These are phyloP conservation scores for Calvatia gigantea DNA, from an alignment of 768 basidiomycete species.

Conservation along the genomic window DNA sequence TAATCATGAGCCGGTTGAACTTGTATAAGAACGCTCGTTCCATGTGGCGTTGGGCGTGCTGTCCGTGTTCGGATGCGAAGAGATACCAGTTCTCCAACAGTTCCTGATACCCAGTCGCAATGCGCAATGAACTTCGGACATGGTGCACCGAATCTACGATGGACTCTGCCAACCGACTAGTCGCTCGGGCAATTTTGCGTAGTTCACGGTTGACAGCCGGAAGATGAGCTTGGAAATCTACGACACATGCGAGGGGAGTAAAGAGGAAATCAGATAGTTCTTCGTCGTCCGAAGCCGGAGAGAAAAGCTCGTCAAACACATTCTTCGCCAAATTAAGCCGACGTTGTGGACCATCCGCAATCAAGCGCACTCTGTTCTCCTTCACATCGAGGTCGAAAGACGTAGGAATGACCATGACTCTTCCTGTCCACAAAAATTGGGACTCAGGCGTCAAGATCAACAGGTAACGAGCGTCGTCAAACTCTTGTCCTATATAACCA, in stretches of 20 bases:
- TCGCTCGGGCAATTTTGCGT: slow-evolving; percentile 85
- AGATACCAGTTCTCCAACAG: slow-evolving; percentile 90
- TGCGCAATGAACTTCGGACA: slow-evolving; percentile 65
- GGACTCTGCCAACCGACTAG: slow-evolving; percentile 86
- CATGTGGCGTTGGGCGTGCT: slow-evolving; percentile 86
- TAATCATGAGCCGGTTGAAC: slow-evolving; percentile 82
- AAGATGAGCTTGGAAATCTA: slow-evolving; percentile 87
- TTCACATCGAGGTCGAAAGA: slow-evolving; percentile 80
- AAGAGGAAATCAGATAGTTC: slow-evolving; percentile 18
- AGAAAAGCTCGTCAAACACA: slow-evolving; percentile 64
- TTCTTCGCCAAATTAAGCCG: slow-evolving; percentile 76
- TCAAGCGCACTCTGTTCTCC: slow-evolving; percentile 86
- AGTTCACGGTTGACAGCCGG: slow-evolving; percentile 87
- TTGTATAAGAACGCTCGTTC: slow-evolving; percentile 65
- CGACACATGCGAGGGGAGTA: slow-evolving; percentile 45
- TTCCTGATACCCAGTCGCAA: slow-evolving; percentile 71
- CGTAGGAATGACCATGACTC: slow-evolving; percentile 74
- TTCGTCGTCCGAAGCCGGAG: slow-evolving; percentile 62
- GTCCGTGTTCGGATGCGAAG: slow-evolving; percentile 95
- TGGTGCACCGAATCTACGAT: slow-evolving; percentile 91
- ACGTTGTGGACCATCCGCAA: slow-evolving; percentile 85
- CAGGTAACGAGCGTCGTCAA: slow-evolving; percentile 70
- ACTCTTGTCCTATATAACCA: slow-evolving; percentile 44
- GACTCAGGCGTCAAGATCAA: slow-evolving; percentile 82
- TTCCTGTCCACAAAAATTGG: slow-evolving; percentile 90